Base-by-base conservation (phyloP, 2,329 filamentous ascomycete species). In the Paraconiothyrium sp. region DNA sequence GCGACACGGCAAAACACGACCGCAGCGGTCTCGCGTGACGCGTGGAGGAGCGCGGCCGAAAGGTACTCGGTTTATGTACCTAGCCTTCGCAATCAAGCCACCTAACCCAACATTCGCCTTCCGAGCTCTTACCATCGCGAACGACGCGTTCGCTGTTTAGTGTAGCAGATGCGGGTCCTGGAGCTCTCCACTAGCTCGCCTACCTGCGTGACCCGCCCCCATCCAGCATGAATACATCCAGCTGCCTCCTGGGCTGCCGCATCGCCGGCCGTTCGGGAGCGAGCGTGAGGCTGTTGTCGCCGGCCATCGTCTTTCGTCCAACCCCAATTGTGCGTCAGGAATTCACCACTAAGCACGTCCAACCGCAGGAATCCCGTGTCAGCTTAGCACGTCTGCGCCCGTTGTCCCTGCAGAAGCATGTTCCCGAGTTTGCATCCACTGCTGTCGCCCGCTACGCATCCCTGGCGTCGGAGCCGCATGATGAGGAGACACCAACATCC, bases 101-200 rank as follows among this genome's bases (percentile, higher is more conserved):
- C 24, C 37, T 22, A 24, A 32, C 24, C 24, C 22, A 16, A 55
- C 39, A 13, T 16, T 39, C 61, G 57, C 34, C 1, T 27, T 59
- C 24, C 8, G 54, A 24, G 48, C 44, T 37, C 5, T 39, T 11
- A 48, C 54, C 14, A 14, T 46, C 35, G 44, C 58, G 20, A 44
- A 48, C 60, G 37, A 60, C 61, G 58, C 44, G 43, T 55, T 57
- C 54, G 55, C 61, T 27, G 46, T 58, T 16, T 7, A 27, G 48
- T 24, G 58, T 54, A 72, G 66, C 72, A 76, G 75, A 77, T 77
- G 75, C 73, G 72, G 74, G 72, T 71, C 61, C 54, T 58, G 59
- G 60, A 61, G 58, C 60, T 62, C 61, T 62, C 63, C 61, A 62
- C 65, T 67, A 65, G 67, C 65, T 64, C 65, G 64, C 56, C 62